Evolutionary conservation across 1,284 basidiomycete species (phyloP).

Genomic region (Cutaneotrichosporon sp.): DNA sequence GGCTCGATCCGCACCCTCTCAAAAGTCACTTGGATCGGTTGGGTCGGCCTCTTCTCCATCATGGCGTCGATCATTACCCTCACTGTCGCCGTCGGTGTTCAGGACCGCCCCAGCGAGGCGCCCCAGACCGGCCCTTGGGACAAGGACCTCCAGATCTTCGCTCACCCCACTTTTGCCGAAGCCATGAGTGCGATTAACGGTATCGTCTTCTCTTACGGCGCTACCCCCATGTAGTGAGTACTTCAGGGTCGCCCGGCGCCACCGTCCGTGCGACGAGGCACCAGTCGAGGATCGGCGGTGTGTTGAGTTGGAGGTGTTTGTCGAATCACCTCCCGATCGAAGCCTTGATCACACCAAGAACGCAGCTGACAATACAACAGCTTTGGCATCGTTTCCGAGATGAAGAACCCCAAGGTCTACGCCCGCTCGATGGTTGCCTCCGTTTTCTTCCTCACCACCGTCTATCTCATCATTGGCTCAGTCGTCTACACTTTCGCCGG

Average conservation of each 20-base stretch:
- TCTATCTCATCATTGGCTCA: constrained; percentile 36
- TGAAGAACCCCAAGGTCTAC: constrained; percentile 42
- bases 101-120: constrained; percentile 40
- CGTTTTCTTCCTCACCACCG: constrained; percentile 33
- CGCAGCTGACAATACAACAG: constrained; percentile 8
- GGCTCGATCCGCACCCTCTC: constrained; percentile 48
- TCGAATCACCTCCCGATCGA: too few species aligned
- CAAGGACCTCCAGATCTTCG: constrained; percentile 36
- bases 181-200: constrained; percentile 43
- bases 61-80: constrained; percentile 48
- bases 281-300: neutral
- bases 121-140: constrained; percentile 40
- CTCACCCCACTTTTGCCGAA: constrained; percentile 33
- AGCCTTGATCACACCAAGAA: neutral
- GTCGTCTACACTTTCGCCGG: constrained; percentile 28
- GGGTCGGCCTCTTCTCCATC: constrained; percentile 41
- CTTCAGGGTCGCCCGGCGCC: neutral
- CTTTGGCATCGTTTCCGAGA: constrained; percentile 48
- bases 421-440: constrained; percentile 36
- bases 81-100: constrained; percentile 49
- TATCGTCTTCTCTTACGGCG: constrained; percentile 42
- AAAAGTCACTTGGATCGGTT: constrained; percentile 48
- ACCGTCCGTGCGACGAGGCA: neutral
- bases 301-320: neutral
- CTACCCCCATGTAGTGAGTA: constrained; percentile 35